Base-by-base conservation (phyloP, 495 filamentous ascomycete genomes). In the Penicillium tannophilum region DNA sequence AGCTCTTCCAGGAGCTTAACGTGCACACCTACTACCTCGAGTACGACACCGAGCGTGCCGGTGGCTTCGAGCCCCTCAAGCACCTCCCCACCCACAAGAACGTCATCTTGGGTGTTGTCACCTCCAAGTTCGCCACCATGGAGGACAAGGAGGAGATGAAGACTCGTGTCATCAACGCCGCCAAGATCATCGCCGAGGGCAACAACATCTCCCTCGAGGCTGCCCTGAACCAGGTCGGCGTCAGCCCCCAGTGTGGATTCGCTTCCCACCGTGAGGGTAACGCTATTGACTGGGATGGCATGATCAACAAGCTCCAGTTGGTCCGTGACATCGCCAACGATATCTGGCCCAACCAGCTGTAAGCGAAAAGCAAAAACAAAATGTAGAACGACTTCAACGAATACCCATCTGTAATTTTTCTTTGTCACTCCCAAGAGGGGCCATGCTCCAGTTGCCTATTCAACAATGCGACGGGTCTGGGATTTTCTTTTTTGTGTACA, bases 21-120 rank as follows among this genome's bases (percentile, higher is more conserved):
- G 85, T 91, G 16, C 82, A 88, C 73, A 91, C 89, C 6, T 93
- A 89, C 76, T 92, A 91, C 68, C 85, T 93, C 54, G 90, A 93
- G 71, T 93, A 92, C 72, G 90, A 92, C 76, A 92, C 88, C 14
- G 79, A 80, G 26, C 82, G 90, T 4, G 81, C 88, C 11, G 90
- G 90, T 16, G 87, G 88, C 24, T 93, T 94, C 65, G 89, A 91
- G 75, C 89, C 90, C 16, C 82, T 92, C 45, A 85, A 82, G 74
- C 77, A 84, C 62, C 76, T 94, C 5, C 90, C 90, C 49, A 82
- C 79, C 58, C 73, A 87, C 74, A 91, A 90, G 77, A 86, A 87
- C 61, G 87, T 92, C 20, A 88, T 94, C 19, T 75, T 93, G 6
- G 89, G 90, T 19, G 84, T 89, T 28, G 83, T 93, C 53, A 89